Evolutionary conservation across 2,329 filamentous ascomycete species (phyloP).

Genomic region (Fonsecaea erecta): DNA sequence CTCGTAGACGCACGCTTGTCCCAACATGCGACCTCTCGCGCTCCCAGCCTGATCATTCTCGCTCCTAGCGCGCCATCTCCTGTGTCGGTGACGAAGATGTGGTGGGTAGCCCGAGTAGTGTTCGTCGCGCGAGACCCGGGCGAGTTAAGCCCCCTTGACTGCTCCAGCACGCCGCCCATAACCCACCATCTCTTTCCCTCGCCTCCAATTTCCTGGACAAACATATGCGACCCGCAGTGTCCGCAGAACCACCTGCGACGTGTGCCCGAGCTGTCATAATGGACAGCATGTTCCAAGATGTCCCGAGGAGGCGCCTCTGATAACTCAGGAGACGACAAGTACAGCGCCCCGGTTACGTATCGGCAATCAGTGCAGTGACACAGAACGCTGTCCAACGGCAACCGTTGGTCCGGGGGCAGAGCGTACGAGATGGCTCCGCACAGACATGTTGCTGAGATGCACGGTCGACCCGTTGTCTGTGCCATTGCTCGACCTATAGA

Average conservation of each 20-base stretch:
- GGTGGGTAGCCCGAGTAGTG: background rate
- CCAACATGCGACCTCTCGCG: background rate
- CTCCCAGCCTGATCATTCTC: background rate
- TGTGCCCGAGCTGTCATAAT: slow-evolving; percentile 1
- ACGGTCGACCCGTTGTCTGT: background rate
- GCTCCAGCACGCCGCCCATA: slow-evolving; percentile 1
- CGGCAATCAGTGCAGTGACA: slow-evolving; percentile 6
- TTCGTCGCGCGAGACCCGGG: background rate
- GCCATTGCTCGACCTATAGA: background rate
- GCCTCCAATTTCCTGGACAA: slow-evolving; percentile 3
- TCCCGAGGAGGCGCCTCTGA: background rate
- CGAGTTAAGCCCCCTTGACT: too few relatives aligned
- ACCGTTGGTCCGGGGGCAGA: background rate
- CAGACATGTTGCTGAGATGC: background rate
- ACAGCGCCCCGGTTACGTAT: slow-evolving; percentile 1
- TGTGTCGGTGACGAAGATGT: slow-evolving; percentile 10
- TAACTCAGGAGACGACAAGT: background rate
- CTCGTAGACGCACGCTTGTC: background rate
- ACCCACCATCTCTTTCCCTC: background rate
- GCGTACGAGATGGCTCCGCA: slow-evolving; percentile 1
- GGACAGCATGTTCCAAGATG: background rate
- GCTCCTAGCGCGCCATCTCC: slow-evolving; percentile 1
- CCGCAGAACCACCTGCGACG: slow-evolving; percentile 8
- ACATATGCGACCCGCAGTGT: background rate
- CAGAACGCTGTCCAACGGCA: background rate